Percentiles rank a stretch among this genome's conserved stretches.
These are phyloP conservation scores for Purpureocillium takamizusanense DNA, from an alignment of 2,329 filamentous ascomycete genomes.

Conservation along the genomic window DNA sequence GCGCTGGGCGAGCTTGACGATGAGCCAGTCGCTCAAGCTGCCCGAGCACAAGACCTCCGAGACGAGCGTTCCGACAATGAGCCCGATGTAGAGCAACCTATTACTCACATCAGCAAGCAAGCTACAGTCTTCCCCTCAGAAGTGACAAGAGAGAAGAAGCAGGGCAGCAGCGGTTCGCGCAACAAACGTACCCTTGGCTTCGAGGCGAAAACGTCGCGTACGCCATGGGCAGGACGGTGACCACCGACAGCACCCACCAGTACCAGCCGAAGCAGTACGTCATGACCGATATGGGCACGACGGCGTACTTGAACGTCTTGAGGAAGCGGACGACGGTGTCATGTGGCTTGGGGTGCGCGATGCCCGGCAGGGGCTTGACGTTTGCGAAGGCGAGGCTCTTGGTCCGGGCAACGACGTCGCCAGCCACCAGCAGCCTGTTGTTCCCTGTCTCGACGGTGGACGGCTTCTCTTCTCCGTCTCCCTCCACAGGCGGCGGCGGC, in stretches of 20 bases:
- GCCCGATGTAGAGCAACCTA: constrained; percentile 40
- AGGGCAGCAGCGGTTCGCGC: too few species aligned
- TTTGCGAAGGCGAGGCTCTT: constrained; percentile 35
- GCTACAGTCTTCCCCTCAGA: too few species aligned
- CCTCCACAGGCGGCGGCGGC: too few species aligned
- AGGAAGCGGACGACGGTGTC: constrained; percentile 35
- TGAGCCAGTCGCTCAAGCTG: constrained; percentile 39
- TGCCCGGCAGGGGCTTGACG: constrained; percentile 34
- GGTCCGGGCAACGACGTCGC: constrained; percentile 24
- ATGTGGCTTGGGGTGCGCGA: constrained; percentile 40
- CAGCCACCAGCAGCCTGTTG: too few species aligned
- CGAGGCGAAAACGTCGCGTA: constrained; percentile 38
- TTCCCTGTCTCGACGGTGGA: too few species aligned
- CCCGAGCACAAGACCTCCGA: constrained; percentile 38
- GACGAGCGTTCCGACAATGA: constrained; percentile 42
- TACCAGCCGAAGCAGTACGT: constrained; percentile 46
- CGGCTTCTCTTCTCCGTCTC: too few species aligned
- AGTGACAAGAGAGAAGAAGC: too few species aligned
- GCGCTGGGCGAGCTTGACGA: constrained; percentile 32
- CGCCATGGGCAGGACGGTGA: constrained; percentile 43
- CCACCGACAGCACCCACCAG: constrained; percentile 45
- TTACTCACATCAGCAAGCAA: background rate
- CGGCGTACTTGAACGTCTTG: constrained; percentile 35
- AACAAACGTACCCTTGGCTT: constrained; percentile 30
- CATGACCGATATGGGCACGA: constrained; percentile 34